A percentile compares a stretch with the other conserved stretches of the same genome.
Evolutionary conservation across 2,329 filamentous ascomycete species (phyloP).

Genomic region (Alternaria alternata): DNA sequence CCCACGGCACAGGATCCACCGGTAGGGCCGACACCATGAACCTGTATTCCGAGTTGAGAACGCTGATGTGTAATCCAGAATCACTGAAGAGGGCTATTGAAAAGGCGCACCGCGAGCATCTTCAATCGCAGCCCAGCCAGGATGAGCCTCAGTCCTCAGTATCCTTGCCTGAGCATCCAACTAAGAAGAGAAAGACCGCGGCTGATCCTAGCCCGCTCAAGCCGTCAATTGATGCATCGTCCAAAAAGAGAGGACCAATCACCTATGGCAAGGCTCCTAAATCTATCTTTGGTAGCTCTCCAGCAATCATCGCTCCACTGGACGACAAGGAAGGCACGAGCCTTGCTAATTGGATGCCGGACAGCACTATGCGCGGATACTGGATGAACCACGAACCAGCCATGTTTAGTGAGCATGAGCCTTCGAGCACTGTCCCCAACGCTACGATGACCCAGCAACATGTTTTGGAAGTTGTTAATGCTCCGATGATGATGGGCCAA

Average conservation of each 20-base stretch:
- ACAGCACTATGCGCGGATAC: constrained; percentile 46
- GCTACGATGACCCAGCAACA: constrained; percentile 52
- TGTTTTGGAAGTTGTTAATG: constrained; percentile 48
- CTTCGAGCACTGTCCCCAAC: constrained; percentile 54
- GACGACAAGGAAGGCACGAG: background rate
- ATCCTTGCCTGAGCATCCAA: constrained; percentile 29
- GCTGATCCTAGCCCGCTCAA: constrained; percentile 12
- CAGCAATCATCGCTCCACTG: constrained; percentile 4
- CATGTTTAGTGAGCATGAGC: constrained; percentile 52
- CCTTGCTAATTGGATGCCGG: constrained; percentile 28
- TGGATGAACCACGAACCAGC: constrained; percentile 52
- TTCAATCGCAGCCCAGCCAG: constrained; percentile 27
- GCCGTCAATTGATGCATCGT: background rate
- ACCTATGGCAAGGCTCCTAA: constrained; percentile 24
- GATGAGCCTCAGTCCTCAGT: constrained; percentile 27
- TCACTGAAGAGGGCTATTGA: constrained; percentile 36
- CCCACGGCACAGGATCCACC: constrained; percentile 38
- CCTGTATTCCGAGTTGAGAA: background rate
- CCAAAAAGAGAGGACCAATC: constrained; percentile 11
- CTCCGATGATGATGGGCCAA: constrained; percentile 37
- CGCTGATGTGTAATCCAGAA: constrained; percentile 21
- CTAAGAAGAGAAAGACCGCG: constrained; percentile 35
- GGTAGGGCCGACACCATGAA: constrained; percentile 27
- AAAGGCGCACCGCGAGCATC: constrained; percentile 35
- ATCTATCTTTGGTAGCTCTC: constrained; percentile 3